Percentiles rank a stretch among this genome's conserved stretches.
Evolutionary conservation across 2,329 filamentous ascomycete genomes (phyloP).

Genomic region (Paracamarosporium sp.): DNA sequence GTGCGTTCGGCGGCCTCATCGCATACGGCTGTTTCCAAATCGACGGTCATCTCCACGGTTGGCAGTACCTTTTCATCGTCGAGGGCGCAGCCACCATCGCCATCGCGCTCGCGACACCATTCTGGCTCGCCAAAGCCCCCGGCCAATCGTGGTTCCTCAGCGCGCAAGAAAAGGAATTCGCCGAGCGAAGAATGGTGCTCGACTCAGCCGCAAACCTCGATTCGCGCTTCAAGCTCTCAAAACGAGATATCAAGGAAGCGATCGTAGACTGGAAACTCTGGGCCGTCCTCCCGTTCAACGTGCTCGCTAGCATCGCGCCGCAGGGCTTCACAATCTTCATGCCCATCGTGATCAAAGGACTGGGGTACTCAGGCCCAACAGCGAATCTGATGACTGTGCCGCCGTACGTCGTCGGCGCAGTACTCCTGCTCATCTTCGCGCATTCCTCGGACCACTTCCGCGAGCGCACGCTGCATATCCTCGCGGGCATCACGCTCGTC

Average conservation of each 20-base stretch:
- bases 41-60: conserved; percentile 52
- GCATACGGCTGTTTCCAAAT: conserved; percentile 57
- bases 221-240: conserved; percentile 18
- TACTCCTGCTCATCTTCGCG: conserved; percentile 54
- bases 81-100: conserved; percentile 46
- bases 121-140: conserved; percentile 34
- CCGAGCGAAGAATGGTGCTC: conserved; percentile 19
- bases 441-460: conserved; percentile 54
- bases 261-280: conserved; percentile 29
- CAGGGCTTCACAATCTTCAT: conserved; percentile 50
- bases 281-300: conserved; percentile 43
- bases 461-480: conserved; percentile 56
- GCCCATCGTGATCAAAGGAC: conserved; percentile 55
- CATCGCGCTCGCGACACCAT: conserved; percentile 34
- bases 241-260: conserved; percentile 24
- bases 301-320: conserved; percentile 52
- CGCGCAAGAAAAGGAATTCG: conserved; percentile 26
- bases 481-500: conserved; percentile 53
- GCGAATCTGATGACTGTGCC: conserved; percentile 58
- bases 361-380: conserved; percentile 51
- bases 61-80: conserved; percentile 56
- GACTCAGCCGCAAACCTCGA: conserved; percentile 19
- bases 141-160: conserved; percentile 48
- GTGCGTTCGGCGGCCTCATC: conserved; percentile 51
- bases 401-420: conserved; percentile 55